These are phyloP conservation scores for Wickerhamomyces tratensis DNA, from an alignment of 805 yeast genomes.

Conservation along the genomic window DNA sequence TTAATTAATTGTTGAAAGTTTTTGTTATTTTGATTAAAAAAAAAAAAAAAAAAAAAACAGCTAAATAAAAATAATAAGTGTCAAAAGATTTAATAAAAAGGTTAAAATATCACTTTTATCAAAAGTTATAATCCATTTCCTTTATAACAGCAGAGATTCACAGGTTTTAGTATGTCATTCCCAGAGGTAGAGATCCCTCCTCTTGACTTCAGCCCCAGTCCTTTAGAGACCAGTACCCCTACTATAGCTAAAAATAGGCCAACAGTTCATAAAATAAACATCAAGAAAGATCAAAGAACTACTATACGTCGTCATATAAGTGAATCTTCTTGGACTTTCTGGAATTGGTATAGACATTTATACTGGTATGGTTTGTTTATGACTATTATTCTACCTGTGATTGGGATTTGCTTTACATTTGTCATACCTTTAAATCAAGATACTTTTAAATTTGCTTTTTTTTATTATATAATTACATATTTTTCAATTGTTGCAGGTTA, in stretches of 20 bases:
- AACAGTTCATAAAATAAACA: not conserved
- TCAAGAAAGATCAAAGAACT: not conserved
- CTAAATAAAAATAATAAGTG: too few species aligned
- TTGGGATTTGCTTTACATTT: slow-evolving; percentile 33
- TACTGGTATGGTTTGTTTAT: slow-evolving; percentile 64
- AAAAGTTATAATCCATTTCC: too few species aligned
- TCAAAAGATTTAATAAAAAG: too few species aligned
- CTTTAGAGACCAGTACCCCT: too few species aligned
- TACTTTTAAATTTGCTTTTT: slow-evolving; percentile 44
- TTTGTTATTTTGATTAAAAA: too few species aligned
- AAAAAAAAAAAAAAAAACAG: too few species aligned
- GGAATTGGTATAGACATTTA: slow-evolving; percentile 63
- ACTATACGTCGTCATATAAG: slow-evolving; percentile 8
- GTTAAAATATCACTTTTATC: too few species aligned
- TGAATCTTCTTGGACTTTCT: slow-evolving; percentile 46
- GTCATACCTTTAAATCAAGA: slow-evolving; percentile 33
- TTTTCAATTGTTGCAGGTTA: slow-evolving; percentile 77
- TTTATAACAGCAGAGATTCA: too few species aligned
- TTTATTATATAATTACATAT: slow-evolving; percentile 51
- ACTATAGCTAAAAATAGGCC: not conserved
- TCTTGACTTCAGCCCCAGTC: too few species aligned
- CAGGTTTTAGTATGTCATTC: too few species aligned
- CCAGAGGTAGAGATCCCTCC: too few species aligned
- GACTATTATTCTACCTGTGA: slow-evolving; percentile 45
- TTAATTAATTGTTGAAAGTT: too few species aligned